Evolutionary conservation across 75 land plant genomes (phyloP).

Genomic region (Sequoiadendron giganteum): DNA sequence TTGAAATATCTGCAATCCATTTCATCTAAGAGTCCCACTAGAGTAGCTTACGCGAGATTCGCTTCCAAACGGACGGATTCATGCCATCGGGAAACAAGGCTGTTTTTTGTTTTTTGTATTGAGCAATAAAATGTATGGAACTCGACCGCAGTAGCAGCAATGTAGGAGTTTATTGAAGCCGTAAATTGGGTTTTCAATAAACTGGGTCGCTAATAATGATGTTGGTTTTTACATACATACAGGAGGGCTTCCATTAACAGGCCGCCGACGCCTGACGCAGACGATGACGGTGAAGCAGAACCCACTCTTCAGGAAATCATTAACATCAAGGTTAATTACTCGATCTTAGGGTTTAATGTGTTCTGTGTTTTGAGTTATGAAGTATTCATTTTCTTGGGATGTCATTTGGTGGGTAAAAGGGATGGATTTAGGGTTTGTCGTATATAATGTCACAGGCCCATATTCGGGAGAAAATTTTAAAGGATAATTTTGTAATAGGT

Average conservation of each 20-base stretch:
- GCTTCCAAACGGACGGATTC: too few species aligned
- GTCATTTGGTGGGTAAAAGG: neutral
- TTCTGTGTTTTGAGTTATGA: neutral
- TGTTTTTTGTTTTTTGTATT: neutral
- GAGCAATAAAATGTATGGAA: neutral
- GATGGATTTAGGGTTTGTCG: neutral
- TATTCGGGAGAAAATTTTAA: neutral
- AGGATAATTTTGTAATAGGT: neutral
- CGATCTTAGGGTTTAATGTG: neutral
- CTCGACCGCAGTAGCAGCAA: neutral
- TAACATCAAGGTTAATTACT: constrained; percentile 71
- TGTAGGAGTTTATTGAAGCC: neutral
- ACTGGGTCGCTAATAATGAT: neutral
- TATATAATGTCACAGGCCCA: neutral
- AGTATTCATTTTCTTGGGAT: neutral
- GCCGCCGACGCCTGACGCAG: constrained; percentile 82
- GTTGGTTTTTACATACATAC: neutral
- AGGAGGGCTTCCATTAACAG: constrained; percentile 84
- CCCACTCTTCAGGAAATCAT: constrained; percentile 77
- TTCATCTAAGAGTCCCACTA: too few species aligned
- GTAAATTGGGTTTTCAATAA: neutral
- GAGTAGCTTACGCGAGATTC: too few species aligned
- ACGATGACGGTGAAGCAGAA: constrained; percentile 50
- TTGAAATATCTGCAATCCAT: too few species aligned
- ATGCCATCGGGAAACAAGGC: too few species aligned